Base-by-base conservation (phyloP, 108 stramenopile species). In the Fistulifera pelliculosa region DNA sequence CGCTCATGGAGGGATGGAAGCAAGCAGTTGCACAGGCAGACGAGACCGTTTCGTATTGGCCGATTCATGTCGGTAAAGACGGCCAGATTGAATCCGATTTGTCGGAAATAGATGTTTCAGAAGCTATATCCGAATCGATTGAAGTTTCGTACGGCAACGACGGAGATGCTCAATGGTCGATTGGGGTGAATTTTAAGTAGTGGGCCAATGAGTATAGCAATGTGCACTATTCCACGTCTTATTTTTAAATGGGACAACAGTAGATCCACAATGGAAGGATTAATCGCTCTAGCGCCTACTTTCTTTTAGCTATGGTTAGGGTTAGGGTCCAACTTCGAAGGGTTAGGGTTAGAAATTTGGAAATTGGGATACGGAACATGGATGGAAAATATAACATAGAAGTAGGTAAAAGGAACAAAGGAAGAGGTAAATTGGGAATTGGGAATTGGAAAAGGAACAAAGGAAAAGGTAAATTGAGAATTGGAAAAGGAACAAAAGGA, bases 21-120 rank as follows among this genome's bases (percentile, higher is more conserved):
- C 71, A 60, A 48, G 81, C 81, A 11, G 71, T 83, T 38, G 56
- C 63, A 58, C 45, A 56, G 24, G 81, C 78, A 0, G 66, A 79
- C 41, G 43, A 54, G 47, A 66, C 74, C 24, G 58, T 27, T 15
- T 24, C 51, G 15, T 24, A 52, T 15, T 52, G 51, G 51, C 51
- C 51, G 6, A 27, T 52, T 8, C 51, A 52, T 15, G 7, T 52
- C 11, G 27, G 8, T 31, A 47, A 58, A 0, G 56, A 62, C 15
- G 60, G 61, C 7, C 38, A 69, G 16, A 58, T 69, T 41, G 68
- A 69, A 27, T 25, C 54, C 18, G 49, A 38, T 0, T 31, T 17
- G 7, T 27, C 23, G 2, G 39, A 47, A 0, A 40, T 19, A 5
- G 23, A 58, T 15, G 23, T 58, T 11, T 31, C 49, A 0, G 52